phyloP scores from a whole-genome alignment of 352 stramenopile genomes.

The Phytophthora ohioensis region DNA sequence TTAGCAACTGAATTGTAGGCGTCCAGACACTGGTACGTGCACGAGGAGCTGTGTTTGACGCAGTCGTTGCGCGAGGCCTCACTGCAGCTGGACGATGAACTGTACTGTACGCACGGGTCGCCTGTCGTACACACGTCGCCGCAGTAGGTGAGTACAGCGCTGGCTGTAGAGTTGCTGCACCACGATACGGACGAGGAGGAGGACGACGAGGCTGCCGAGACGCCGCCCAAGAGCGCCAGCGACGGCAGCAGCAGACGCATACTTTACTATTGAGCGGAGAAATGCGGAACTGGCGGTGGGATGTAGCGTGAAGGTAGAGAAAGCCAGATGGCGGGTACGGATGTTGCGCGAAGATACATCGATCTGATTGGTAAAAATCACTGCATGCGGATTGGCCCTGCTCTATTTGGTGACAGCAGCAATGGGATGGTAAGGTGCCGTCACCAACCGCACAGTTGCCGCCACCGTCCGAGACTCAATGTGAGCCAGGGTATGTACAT shows the following conservation, averaged over 20 bases:
- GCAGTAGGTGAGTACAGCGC: conserved; percentile 62
- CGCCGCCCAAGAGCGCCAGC: conserved; percentile 14
- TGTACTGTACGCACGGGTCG: conserved; percentile 75
- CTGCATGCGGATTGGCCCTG: no score
- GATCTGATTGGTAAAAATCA: background rate
- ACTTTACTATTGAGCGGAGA: conserved; percentile 16
- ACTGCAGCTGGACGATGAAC: conserved; percentile 52
- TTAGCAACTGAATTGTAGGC: conserved; percentile 54
- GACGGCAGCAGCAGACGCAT: conserved; percentile 31
- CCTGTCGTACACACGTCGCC: conserved; percentile 40
- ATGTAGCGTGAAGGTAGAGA: conserved; percentile 30
- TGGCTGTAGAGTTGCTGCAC: conserved; percentile 52
- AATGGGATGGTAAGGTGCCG: no score
- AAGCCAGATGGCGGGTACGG: conserved; percentile 29
- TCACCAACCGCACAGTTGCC: no score
- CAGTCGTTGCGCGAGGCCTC: conserved; percentile 62
- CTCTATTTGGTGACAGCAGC: no score
- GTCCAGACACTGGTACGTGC: conserved; percentile 76
- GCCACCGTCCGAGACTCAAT: no score
- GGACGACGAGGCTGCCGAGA: conserved; percentile 28
- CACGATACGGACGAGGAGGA: conserved; percentile 46
- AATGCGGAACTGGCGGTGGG: conserved; percentile 15
- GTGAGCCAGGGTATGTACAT: no score
- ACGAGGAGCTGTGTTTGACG: conserved; percentile 46
- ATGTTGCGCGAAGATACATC: background rate